Base-by-base conservation (phyloP, 305 asterid species). In the Plantago coronopus region DNA sequence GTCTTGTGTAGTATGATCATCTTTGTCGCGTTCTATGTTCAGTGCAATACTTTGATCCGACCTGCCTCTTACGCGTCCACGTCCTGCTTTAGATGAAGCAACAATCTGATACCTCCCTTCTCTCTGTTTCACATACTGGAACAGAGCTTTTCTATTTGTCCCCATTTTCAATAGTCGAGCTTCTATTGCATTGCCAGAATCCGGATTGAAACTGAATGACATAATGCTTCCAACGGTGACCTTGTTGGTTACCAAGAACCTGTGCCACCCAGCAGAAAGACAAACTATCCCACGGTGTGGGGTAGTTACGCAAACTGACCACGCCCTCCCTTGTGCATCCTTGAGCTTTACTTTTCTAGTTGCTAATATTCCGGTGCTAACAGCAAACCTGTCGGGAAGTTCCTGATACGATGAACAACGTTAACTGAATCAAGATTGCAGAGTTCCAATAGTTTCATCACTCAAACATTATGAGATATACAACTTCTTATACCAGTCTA, bases 131-230 rank as follows among this genome's bases (percentile, higher is more conserved):
- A 31, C 38, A 31, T 31, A 31, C 38, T 31, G 5, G 38, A 31
- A 31, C 7, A 31, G 38, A 5, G 9, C 9, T 4, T 2, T 9
- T 31, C 7, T 31, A 9, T 31, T 31, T 31, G 8, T 31, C 29
- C 29, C 29, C 29, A 25, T 5, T 25, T 43, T 43, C 4, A 13
- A 3, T 16, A 43, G n/a, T 16, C 48, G 48, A 14, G 17, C 48
- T 44, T 44, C 19, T 44, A 44, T 44, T 44, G 18, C 10, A 15
- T 44, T 16, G 48, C 16, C 48, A 4, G 48, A 44, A 15, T 15
- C 10, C 42, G 63, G 40, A 6, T 42, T 22, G 51, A 58, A 58
- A 18, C 43, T 31, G 16, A 58, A 43, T 19, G n/a, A 58, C 21
- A 46, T 18, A 3, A 4, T 20, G 42, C 22, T 21, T 1, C 63